Evolutionary conservation across 1,139 yeast species (phyloP), one percentile per base, ranked within the genome.

Genomic region (Kodamaea anthophila): DNA sequence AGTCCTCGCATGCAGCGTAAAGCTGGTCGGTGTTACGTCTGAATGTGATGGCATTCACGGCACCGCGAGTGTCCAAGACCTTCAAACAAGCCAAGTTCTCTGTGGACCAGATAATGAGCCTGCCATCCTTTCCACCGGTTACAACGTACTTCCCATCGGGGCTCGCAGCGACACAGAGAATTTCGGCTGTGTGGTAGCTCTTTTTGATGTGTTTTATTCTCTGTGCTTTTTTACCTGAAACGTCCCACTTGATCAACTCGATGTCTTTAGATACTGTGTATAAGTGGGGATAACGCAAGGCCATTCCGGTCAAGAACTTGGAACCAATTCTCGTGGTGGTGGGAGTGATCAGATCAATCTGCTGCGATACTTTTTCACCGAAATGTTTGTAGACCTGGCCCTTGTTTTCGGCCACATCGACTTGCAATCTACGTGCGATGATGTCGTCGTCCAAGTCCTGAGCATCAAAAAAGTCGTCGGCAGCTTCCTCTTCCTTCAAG

Each of bases 1-100:
- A 74, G 54, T 91, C 98, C 1, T 87, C 87, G 58, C 96, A 87
- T 2, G 96, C 85, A 18, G 91, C 97, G 51, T 81, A 91, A 36
- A 91, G 64, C 54, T 87, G 94, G 57, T 83, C 93, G 4, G 91
- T 68, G 35, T 74, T 76, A 45, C 88, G 70, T 44, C 96, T 77
- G 60, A 91, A 91, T 5, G 75, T 68, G 33, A 88, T 57, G 18
- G 91, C 73, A 41, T 82, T 66, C 9, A 88, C 82, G 18, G 77
- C 74, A 23, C 91, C 86, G 38, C 78, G 67, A 1, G 91, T 81
- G 36, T 82, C 88, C 39, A 88, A 64, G 5, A 80, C 88, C 48
- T 83, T 79, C 31, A 85, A 62, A 34, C 87, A 78, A 12, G 85
- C 65, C 42, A 88, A 60, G 39, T 76, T 77, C 47, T 85, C 94